Evolutionary conservation across 2,329 filamentous ascomycete species (phyloP).

Genomic region (Penicillium sp.): DNA sequence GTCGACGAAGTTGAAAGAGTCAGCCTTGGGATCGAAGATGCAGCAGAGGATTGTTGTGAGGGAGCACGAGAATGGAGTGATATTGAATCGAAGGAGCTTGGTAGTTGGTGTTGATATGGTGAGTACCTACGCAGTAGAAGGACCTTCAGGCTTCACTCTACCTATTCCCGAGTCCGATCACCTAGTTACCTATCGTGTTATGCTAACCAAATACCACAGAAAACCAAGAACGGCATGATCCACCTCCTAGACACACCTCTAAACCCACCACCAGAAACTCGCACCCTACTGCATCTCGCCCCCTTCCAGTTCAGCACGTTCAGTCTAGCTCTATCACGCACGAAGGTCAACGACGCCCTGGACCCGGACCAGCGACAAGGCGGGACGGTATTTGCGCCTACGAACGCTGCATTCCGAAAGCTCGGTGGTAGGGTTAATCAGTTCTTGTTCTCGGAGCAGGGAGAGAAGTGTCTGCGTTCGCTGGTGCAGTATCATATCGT

Average conservation of each 20-base stretch:
- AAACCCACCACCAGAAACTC: conserved; percentile 66
- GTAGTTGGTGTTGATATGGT: conserved; percentile 69
- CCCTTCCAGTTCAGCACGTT: conserved; percentile 70
- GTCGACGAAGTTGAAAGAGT: conserved; percentile 61
- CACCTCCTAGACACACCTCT: conserved; percentile 73
- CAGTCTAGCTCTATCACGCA: conserved; percentile 68
- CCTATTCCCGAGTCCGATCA: too few relatives aligned
- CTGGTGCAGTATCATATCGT: conserved; percentile 76
- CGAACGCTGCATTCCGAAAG: conserved; percentile 72
- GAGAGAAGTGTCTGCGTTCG: conserved; percentile 70
- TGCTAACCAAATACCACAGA: conserved; percentile 45
- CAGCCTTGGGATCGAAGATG: conserved; percentile 57
- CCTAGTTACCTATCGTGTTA: too few relatives aligned
- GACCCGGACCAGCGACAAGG: conserved; percentile 56
- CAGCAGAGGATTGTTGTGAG: conserved; percentile 66
- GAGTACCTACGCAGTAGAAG: too few relatives aligned
- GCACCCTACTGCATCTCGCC: conserved; percentile 55
- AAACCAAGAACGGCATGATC: conserved; percentile 73
- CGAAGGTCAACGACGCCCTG: conserved; percentile 62
- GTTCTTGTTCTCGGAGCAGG: conserved; percentile 77
- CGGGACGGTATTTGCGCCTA: conserved; percentile 75
- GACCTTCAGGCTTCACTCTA: too few relatives aligned
- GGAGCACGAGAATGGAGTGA: conserved; percentile 60
- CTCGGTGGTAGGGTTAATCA: conserved; percentile 71
- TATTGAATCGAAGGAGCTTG: conserved; percentile 72